phyloP scores from a whole-genome alignment of 164 flowering plant species.

The Hamamelis virginiana region DNA sequence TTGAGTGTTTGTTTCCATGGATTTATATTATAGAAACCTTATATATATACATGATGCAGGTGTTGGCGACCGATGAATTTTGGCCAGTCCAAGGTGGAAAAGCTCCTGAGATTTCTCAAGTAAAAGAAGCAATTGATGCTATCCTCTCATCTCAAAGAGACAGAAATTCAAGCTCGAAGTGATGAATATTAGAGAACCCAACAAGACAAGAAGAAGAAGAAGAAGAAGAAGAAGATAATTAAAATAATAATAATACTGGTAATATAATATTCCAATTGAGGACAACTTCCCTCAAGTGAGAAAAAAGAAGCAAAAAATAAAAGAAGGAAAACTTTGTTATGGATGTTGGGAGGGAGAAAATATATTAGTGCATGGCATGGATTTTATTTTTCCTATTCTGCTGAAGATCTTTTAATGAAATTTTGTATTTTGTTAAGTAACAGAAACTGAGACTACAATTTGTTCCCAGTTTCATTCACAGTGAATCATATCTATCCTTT shows the following conservation, averaged over 20 bases:
- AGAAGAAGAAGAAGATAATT: conserved; percentile 2
- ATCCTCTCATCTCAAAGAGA: conserved; percentile 72
- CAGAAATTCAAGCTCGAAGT: conserved; percentile 49
- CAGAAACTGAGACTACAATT: neutral
- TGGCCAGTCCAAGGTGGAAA: conserved; percentile 96
- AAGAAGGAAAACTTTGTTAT: conserved; percentile 10
- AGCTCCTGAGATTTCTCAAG: conserved; percentile 90
- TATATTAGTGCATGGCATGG: too few species aligned
- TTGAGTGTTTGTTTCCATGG: too few species aligned
- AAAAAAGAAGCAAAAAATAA: too few species aligned
- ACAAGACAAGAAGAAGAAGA: neutral
- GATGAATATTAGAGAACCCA: conserved; percentile 3
- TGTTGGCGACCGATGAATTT: conserved; percentile 94
- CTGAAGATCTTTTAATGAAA: conserved; percentile 9
- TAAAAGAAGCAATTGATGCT: conserved; percentile 92
- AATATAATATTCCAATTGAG: neutral
- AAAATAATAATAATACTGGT: neutral
- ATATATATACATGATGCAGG: conserved; percentile 32
- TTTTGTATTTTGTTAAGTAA: neutral
- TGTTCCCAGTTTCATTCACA: neutral
- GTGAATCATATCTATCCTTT: neutral
- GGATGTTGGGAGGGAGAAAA: neutral
- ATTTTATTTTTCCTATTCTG: neutral
- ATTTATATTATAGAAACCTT: too few species aligned
- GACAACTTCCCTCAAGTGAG: conserved; percentile 8